A percentile compares a stretch with the other conserved stretches of the same genome.
Evolutionary conservation across 2,329 filamentous ascomycete genomes (phyloP).

Genomic region (Monilinia fructicola): DNA sequence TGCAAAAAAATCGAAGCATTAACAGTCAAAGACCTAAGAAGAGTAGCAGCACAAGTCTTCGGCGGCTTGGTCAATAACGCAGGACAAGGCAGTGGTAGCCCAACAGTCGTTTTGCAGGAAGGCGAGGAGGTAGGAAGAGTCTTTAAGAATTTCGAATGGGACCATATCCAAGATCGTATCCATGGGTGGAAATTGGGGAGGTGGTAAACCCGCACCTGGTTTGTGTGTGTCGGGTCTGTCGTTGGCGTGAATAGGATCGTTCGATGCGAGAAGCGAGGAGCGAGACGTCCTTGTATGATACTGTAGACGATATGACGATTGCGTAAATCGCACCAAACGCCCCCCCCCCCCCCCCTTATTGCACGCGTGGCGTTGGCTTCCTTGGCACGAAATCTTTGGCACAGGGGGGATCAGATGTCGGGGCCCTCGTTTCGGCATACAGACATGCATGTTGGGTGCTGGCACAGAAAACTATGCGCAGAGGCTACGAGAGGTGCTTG

Average conservation of each 20-base stretch:
- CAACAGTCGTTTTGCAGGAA: slow-evolving; percentile 93
- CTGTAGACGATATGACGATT: slow-evolving; percentile 8
- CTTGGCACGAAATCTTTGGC: too few relatives aligned
- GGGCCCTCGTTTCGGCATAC: too few relatives aligned
- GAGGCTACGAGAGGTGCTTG: too few relatives aligned
- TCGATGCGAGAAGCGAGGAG: neutral
- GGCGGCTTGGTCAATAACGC: slow-evolving; percentile 72
- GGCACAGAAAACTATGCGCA: too few relatives aligned
- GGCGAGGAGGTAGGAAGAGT: slow-evolving; percentile 67
- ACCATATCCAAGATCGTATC: slow-evolving; percentile 85
- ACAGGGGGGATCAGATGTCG: too few relatives aligned
- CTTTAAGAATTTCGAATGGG: slow-evolving; percentile 71
- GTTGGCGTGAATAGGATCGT: neutral
- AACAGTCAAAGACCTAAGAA: slow-evolving; percentile 74
- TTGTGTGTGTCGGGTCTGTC: neutral
- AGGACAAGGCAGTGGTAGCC: slow-evolving; percentile 78
- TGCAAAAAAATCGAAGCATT: slow-evolving; percentile 80
- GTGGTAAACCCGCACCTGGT: slow-evolving; percentile 45
- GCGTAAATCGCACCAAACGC: neutral
- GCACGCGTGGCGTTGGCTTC: too few relatives aligned
- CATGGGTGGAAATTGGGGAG: slow-evolving; percentile 78
- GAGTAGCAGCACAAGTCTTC: slow-evolving; percentile 78
- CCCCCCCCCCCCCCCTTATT: too few relatives aligned
- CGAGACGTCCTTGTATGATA: neutral
- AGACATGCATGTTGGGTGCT: too few relatives aligned